Evolutionary conservation across 208 protist species (phyloP), one percentile per base, ranked within the genome.

Genomic region (Trypanosoma platydactyli): DNA sequence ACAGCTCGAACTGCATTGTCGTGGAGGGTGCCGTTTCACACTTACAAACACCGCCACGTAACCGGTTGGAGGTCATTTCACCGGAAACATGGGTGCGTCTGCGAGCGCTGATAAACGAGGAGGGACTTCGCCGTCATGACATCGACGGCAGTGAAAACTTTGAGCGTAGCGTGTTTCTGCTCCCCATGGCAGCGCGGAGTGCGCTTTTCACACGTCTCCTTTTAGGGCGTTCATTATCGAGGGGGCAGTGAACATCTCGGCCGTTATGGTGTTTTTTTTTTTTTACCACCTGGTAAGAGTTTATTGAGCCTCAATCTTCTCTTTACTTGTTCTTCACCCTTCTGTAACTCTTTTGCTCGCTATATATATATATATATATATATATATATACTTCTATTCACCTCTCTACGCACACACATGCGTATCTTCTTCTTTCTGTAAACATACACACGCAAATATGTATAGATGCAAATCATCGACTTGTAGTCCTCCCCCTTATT

Each of bases 41-140:
- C 33, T 22, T 35, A 38, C 33, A 3, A 38, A 3, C 33, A 38
- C 33, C 33, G 33, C 33, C 33, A 18, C 49, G 4, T n/a, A 53
- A 63, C 20, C 38, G 12, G 18, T 38, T 25, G 13, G 24, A 33
- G n/a, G 52, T 45, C 41, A 5, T 45, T 4, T 58, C 53, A 18
- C 63, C 63, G 25, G 27, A 40, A 15, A 42, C 54, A 0, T 61
- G 68, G 51, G 78, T 80, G n/a, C 61, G 70, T 29, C 54, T 89
- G 56, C 74, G 79, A 4, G 75, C 74, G 1, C 46, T 81, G 13
- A 68, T 79, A 41, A 69, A 75, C 30, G 83, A 94, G 53, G 88
- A 94, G 56, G 78, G 83, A n/a, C 78, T 90, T 45, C 75, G 79
- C 27, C 73, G 88, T 1, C 73, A 65, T 24, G 81, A 94, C 54